These are phyloP conservation scores for Parmelia sp. DNA, from an alignment of 495 filamentous ascomycete species.

Conservation along the genomic window DNA sequence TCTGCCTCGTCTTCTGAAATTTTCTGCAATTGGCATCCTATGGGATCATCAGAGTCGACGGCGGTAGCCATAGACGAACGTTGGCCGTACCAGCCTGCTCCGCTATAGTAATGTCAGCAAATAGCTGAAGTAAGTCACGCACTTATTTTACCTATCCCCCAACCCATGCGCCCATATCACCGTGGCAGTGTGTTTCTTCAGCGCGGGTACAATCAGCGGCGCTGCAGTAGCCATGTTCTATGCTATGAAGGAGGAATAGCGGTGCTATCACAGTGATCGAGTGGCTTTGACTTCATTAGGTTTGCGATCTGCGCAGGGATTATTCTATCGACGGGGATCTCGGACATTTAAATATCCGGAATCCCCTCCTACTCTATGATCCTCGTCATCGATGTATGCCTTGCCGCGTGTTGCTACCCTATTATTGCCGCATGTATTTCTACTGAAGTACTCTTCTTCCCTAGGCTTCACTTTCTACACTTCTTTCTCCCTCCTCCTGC, in stretches of 20 bases:
- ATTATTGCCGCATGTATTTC: background rate
- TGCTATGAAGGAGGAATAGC: background rate
- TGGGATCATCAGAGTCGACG: background rate
- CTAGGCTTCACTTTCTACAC: background rate
- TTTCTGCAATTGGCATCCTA: conserved; percentile 74
- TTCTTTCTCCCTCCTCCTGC: background rate
- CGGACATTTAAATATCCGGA: background rate
- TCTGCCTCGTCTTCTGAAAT: conserved; percentile 75
- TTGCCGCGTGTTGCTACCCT: background rate
- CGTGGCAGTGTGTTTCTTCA: conserved; percentile 85
- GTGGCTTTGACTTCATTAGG: background rate
- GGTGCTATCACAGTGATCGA: background rate
- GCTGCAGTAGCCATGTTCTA: conserved; percentile 29
- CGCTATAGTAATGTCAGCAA: conserved; percentile 35
- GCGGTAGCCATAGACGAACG: background rate
- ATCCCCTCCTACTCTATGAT: too few relatives aligned
- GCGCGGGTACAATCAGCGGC: conserved; percentile 76
- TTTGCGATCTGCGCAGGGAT: background rate
- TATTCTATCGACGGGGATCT: background rate
- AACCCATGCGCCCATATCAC: conserved; percentile 92
- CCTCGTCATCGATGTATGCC: background rate
- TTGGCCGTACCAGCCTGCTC: conserved; percentile 59
- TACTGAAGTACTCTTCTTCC: background rate
- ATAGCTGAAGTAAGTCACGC: background rate
- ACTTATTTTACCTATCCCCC: conserved; percentile 57